Base-by-base conservation (phyloP, 106 monocot species). In the Dioscorea dumetorum region DNA sequence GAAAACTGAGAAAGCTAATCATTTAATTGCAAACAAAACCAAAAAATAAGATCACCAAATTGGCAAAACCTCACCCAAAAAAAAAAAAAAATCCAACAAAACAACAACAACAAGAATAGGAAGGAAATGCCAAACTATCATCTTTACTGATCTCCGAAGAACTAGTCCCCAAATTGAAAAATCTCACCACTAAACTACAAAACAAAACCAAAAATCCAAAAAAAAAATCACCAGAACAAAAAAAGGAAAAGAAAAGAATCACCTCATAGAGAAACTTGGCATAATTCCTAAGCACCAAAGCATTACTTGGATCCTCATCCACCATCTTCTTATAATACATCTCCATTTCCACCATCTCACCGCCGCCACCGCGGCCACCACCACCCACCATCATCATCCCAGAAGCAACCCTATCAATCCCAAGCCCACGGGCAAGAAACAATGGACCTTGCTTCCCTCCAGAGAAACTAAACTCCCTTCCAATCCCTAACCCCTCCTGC, bases 181-280 rank as follows among this genome's bases (percentile, higher is more conserved):
- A 28, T 28, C 28, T 28, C 28, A 28, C 28, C 28, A 28, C 28
- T 1, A 28, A 28, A 28, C 28, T 28, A 28, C 28, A 28, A 28
- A 28, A 28, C 28, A 28, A 28, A 28, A 1, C 41, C 2, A 41
- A 41, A 41, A 41, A 6, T 41, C 41, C 10, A 41, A 8, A 1
- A 41, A 41, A 41, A 41, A 41, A 6, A 8, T 41, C 41, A 41
- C 41, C 0, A 41, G 5, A 8, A 41, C 0, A 41, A 41, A 41
- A 41, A 41, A 41, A 41, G 41, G 6, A 41, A 41, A 5, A 41
- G 6, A 41, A 17, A 14, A 35, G 6, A 4, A 58, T 75, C 54
- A 88, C 93, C 93, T 93, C 78, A 62, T 84, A 80, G 48, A 93
- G 79, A 57, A 86, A 93, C 56, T 83, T 71, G 2, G 86, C 93